Evolutionary conservation across 805 yeast genomes (phyloP).

Genomic region (Saccharomyces cerevisiae): DNA sequence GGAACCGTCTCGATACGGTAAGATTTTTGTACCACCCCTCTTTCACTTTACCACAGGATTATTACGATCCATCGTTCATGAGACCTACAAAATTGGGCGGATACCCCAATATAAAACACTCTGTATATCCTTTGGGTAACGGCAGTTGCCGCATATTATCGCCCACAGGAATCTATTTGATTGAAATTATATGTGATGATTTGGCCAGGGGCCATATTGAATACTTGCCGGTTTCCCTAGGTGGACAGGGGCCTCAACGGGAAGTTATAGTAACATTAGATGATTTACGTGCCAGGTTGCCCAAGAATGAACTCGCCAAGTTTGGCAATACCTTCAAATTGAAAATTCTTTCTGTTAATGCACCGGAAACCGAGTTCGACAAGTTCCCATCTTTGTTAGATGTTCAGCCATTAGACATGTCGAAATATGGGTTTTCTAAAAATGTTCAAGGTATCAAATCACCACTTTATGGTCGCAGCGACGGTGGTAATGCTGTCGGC

Average conservation of each 20-base stretch:
- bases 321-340: slow-evolving; percentile 31
- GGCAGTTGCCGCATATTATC: slow-evolving; percentile 43
- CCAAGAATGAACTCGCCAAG: slow-evolving; percentile 27
- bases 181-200: slow-evolving; percentile 61
- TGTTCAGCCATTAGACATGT: slow-evolving; percentile 18
- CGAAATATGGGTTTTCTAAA: slow-evolving; percentile 20
- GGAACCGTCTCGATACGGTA: slow-evolving; percentile 77
- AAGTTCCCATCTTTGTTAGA: slow-evolving; percentile 34
- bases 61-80: slow-evolving; percentile 36
- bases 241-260: slow-evolving; percentile 55
- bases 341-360: slow-evolving; percentile 51
- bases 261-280: slow-evolving; percentile 43
- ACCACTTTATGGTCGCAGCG: slow-evolving; percentile 18
- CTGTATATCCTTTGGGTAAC: slow-evolving; percentile 39
- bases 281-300: slow-evolving; percentile 33
- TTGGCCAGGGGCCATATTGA: slow-evolving; percentile 47
- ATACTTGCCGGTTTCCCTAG: slow-evolving; percentile 45
- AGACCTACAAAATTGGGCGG: slow-evolving; percentile 30
- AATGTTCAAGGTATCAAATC: slow-evolving; percentile 24
- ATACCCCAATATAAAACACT: slow-evolving; percentile 29
- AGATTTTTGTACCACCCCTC: slow-evolving; percentile 77
- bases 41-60: slow-evolving; percentile 63
- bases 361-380: slow-evolving; percentile 46
- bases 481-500: slow-evolving; percentile 25
- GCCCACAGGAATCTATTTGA: slow-evolving; percentile 59